Conservation (phyloP, 1,284 basidiomycete genomes). For the Neonothopanus nambi region DNA sequence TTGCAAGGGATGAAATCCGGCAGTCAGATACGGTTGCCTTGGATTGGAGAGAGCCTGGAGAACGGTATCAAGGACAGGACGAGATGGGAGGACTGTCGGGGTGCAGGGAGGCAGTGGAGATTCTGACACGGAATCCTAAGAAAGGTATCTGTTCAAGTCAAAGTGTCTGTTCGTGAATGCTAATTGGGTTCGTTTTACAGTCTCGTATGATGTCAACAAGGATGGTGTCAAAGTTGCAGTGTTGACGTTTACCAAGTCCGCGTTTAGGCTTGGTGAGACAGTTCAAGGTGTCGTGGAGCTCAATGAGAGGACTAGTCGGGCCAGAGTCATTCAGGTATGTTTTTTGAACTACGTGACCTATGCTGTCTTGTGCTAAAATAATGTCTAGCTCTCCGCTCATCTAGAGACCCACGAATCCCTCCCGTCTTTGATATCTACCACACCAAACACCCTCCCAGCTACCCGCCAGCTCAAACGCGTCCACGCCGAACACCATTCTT, state of each 20-base stretch:
- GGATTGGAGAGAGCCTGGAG: neutral
- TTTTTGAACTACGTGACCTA: neutral
- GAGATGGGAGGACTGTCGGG: slow-evolving; percentile 52
- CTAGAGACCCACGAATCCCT: slow-evolving; percentile 86
- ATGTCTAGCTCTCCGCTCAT: slow-evolving; percentile 71
- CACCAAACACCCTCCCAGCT: slow-evolving; percentile 31
- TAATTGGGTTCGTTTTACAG: slow-evolving; percentile 40
- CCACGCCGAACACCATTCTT: slow-evolving; percentile 82
- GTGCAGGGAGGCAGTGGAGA: slow-evolving; percentile 89
- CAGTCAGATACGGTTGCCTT: too few species aligned
- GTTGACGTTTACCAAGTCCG: slow-evolving; percentile 87
- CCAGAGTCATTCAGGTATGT: slow-evolving; percentile 74
- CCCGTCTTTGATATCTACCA: slow-evolving; percentile 52
- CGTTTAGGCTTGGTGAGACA: slow-evolving; percentile 88
- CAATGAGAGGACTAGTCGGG: slow-evolving; percentile 61
- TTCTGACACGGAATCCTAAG: slow-evolving; percentile 83
- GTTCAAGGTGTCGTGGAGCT: slow-evolving; percentile 85
- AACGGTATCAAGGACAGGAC: neutral
- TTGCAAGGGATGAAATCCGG: neutral
- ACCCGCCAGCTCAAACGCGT: slow-evolving; percentile 57
- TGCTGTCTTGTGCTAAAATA: slow-evolving; percentile 5
- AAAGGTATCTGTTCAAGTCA: slow-evolving; percentile 60
- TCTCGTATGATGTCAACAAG: slow-evolving; percentile 91
- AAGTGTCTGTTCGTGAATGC: slow-evolving; percentile 4
- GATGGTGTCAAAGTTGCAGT: slow-evolving; percentile 86